These are phyloP conservation scores for Colletotrichum sidae DNA, from an alignment of 2,329 filamentous ascomycete species.

Conservation along the genomic window DNA sequence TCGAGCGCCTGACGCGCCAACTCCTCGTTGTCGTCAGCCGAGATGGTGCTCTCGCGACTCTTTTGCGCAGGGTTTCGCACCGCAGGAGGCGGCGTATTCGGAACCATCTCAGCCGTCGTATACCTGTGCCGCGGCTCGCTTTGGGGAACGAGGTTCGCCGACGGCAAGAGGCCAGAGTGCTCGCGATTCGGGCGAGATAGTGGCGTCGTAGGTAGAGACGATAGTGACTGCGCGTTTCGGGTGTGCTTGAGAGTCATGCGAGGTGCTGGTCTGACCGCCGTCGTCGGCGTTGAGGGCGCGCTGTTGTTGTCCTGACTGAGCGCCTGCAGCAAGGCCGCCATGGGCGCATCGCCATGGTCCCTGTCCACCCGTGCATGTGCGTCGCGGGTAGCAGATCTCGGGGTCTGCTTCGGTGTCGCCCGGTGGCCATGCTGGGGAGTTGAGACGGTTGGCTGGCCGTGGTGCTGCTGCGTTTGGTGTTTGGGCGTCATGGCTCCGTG, in stretches of 20 bases:
- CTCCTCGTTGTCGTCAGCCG: conserved; percentile 71
- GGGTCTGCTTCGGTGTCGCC: conserved; percentile 64
- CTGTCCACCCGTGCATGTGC: conserved; percentile 52
- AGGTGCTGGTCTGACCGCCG: conserved; percentile 56
- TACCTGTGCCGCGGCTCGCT: conserved; percentile 66
- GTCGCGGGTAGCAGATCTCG: conserved; percentile 53
- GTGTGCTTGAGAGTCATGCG: conserved; percentile 72
- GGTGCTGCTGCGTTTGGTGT: conserved; percentile 48
- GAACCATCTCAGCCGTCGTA: conserved; percentile 51
- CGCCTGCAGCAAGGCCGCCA: conserved; percentile 85
- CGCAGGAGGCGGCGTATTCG: conserved; percentile 53
- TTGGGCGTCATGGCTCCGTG: conserved; percentile 72
- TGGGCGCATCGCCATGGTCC: conserved; percentile 70
- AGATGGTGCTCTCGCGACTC: conserved; percentile 89
- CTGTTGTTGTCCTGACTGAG: conserved; percentile 82
- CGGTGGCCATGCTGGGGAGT: conserved; percentile 59
- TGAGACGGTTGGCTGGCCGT: conserved; percentile 42
- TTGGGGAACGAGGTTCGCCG: conserved; percentile 71
- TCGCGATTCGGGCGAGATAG: conserved; percentile 61
- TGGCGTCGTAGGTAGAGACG: conserved; percentile 85
- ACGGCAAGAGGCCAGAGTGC: conserved; percentile 67
- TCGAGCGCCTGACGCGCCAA: conserved; percentile 66
- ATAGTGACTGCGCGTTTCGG: conserved; percentile 84
- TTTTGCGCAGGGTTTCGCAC: conserved; percentile 68
- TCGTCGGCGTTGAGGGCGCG: conserved; percentile 76